These are phyloP conservation scores for Coleophoma eucalyptorum DNA, from an alignment of 2,329 filamentous ascomycete species.

Conservation along the genomic window DNA sequence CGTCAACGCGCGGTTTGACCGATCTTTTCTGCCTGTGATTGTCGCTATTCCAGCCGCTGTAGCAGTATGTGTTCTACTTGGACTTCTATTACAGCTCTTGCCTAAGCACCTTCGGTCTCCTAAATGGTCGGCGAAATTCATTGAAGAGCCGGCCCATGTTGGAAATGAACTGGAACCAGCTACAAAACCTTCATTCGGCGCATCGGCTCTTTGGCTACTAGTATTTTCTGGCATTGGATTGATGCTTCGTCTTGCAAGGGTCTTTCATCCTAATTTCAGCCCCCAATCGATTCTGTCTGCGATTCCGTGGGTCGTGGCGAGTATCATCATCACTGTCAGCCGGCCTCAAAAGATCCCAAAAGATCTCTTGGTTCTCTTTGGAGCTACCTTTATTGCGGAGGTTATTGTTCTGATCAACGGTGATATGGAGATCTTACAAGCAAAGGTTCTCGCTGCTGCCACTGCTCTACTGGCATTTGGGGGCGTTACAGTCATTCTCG, in stretches of 20 bases:
- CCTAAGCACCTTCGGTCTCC: slow-evolving; percentile 30
- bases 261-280: slow-evolving; percentile 29
- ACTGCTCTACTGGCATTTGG: slow-evolving; percentile 37
- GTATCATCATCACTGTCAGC: slow-evolving; percentile 14
- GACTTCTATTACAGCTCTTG: slow-evolving; percentile 15
- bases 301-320: slow-evolving; percentile 18
- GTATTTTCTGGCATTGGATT: slow-evolving; percentile 32
- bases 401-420: slow-evolving; percentile 25
- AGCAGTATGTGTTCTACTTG: slow-evolving; percentile 24
- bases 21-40: slow-evolving; percentile 21
- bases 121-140: slow-evolving; percentile 47
- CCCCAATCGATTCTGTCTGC: slow-evolving; percentile 30
- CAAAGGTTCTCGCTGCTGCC: slow-evolving; percentile 17
- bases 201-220: slow-evolving; percentile 33
- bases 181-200: slow-evolving; percentile 15
- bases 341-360: slow-evolving; percentile 20
- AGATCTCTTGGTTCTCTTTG: slow-evolving; percentile 14
- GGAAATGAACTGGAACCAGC: slow-evolving; percentile 25
- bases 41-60: slow-evolving; percentile 22
- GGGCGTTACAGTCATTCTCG: slow-evolving; percentile 50
- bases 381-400: slow-evolving; percentile 19
- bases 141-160: slow-evolving; percentile 35
- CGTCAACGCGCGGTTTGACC: slow-evolving; percentile 20
- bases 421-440: slow-evolving; percentile 9
- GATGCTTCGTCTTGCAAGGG: slow-evolving; percentile 26